phyloP scores from a whole-genome alignment of 495 filamentous ascomycete species.

The Hyphodiscus hymeniophilus region DNA sequence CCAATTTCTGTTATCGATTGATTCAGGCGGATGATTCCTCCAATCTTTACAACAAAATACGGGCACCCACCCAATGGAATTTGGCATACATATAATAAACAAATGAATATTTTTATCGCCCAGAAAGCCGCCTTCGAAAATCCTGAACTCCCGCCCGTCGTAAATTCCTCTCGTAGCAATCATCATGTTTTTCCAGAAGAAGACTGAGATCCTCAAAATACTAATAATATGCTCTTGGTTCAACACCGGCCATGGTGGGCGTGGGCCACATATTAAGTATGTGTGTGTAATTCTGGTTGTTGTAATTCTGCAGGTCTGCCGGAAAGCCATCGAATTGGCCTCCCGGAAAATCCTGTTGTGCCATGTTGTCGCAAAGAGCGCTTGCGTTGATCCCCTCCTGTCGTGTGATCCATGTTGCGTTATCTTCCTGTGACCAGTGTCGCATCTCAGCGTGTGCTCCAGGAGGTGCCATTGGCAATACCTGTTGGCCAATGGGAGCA shows the following conservation, averaged over 20 bases:
- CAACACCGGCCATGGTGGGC: too few species aligned
- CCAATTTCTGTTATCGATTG: too few species aligned
- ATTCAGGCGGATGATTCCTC: too few species aligned
- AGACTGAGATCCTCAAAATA: too few species aligned
- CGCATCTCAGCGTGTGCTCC: not conserved
- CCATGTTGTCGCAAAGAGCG: not conserved
- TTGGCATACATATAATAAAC: too few species aligned
- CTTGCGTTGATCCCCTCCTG: not conserved
- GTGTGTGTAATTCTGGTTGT: too few species aligned
- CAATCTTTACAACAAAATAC: too few species aligned
- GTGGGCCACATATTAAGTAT: too few species aligned
- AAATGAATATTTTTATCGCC: not conserved
- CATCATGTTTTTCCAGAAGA: not conserved
- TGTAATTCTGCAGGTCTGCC: too few species aligned
- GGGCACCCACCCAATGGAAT: too few species aligned
- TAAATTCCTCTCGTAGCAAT: not conserved
- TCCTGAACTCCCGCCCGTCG: not conserved
- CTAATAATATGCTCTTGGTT: too few species aligned
- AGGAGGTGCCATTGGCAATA: conserved; percentile 10
- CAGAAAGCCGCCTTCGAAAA: not conserved
- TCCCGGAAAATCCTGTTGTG: not conserved
- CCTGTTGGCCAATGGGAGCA: conserved; percentile 8
- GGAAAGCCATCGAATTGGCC: too few species aligned
- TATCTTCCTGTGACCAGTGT: not conserved
- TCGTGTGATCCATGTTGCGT: not conserved